These are phyloP conservation scores for Tolypocladium inflatum DNA, from an alignment of 2,329 filamentous ascomycete genomes.

Conservation along the genomic window DNA sequence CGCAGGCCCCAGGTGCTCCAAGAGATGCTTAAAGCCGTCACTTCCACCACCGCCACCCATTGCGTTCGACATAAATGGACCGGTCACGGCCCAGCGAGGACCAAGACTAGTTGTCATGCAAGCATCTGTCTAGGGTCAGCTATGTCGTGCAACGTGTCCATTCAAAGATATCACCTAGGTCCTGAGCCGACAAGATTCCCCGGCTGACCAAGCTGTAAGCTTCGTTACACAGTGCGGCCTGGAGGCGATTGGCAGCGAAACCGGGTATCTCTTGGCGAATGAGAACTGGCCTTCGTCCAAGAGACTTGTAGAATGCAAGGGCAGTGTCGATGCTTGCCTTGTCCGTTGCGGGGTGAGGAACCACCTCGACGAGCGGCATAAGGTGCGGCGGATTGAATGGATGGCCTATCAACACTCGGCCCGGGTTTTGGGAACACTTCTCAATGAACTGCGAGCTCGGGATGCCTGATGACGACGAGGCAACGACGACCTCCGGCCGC, in stretches of 20 bases:
- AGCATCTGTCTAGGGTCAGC: slow-evolving; percentile 5
- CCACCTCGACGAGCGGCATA: slow-evolving; percentile 36
- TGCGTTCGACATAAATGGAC: slow-evolving; percentile 4
- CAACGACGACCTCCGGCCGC: slow-evolving; percentile 23
- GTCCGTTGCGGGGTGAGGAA: slow-evolving; percentile 22
- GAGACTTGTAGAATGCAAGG: not conserved
- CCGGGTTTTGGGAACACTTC: slow-evolving; percentile 11
- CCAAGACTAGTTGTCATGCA: slow-evolving; percentile 7
- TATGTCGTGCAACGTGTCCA: too few relatives aligned
- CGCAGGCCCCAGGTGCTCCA: slow-evolving; percentile 8
- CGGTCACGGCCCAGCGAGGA: slow-evolving; percentile 9
- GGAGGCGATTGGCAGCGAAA: slow-evolving; percentile 34
- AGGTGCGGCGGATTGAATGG: slow-evolving; percentile 40
- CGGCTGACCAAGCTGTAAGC: slow-evolving; percentile 22
- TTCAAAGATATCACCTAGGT: slow-evolving; percentile 3
- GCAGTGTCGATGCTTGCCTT: not conserved
- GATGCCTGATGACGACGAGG: slow-evolving; percentile 27
- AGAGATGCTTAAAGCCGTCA: slow-evolving; percentile 9
- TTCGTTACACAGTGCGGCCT: slow-evolving; percentile 22
- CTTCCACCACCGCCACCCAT: slow-evolving; percentile 10
- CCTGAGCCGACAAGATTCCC: slow-evolving; percentile 18
- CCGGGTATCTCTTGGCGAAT: slow-evolving; percentile 16
- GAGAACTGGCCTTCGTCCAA: not conserved
- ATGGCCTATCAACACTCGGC: slow-evolving; percentile 31
- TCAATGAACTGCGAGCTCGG: slow-evolving; percentile 9